Evolutionary conservation across 2,329 filamentous ascomycete species (phyloP), one percentile per base, ranked within the genome.

Genomic region (Onygena corvina): DNA sequence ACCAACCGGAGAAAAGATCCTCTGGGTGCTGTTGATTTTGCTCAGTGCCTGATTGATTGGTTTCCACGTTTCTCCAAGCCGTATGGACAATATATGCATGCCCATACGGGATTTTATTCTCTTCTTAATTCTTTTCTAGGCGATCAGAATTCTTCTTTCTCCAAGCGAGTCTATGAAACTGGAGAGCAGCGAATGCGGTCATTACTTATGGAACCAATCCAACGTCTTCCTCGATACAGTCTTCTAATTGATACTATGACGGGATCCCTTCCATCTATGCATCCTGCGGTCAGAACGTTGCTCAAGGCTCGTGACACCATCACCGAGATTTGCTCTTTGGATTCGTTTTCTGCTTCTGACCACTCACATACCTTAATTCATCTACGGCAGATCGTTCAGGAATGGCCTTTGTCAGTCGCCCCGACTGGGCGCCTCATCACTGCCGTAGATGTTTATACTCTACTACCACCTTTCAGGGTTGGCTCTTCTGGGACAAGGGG

Each of bases 211-310:
- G 92, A 98, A 66, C 92, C 92, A 2, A 89, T 98, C 0, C 92
- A 98, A 65, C 78, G 92, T 47, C 75, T 98, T 47, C 92, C 92
- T 21, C 83, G 92, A 21, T 98, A 98, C 68, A 95, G 87, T 60
- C 73, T 98, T 30, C 83, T 96, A 61, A 96, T 98, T 58, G 92
- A 98, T 68, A 89, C 93, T 60, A 95, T 98, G 61, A 79, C 92
- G 44, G 81, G 83, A 56, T 88, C 84, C 53, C 76, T 96, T 14
- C 89, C 90, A 3, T 79, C 89, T 46, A 81, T 84, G 6, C 89
- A 96, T 62, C 86, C 88, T 2, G 89, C 89, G 0, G 74, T 94
- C 48, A 83, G 84, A 56, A 75, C 77, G 2, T 82, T 98, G 68
- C 76, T 95, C 35, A 89, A 87, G 62, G 89, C 92, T 0, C 78